Evolutionary conservation across 2,329 filamentous ascomycete species (phyloP).

Genomic region (Lasiodiplodia citricola): DNA sequence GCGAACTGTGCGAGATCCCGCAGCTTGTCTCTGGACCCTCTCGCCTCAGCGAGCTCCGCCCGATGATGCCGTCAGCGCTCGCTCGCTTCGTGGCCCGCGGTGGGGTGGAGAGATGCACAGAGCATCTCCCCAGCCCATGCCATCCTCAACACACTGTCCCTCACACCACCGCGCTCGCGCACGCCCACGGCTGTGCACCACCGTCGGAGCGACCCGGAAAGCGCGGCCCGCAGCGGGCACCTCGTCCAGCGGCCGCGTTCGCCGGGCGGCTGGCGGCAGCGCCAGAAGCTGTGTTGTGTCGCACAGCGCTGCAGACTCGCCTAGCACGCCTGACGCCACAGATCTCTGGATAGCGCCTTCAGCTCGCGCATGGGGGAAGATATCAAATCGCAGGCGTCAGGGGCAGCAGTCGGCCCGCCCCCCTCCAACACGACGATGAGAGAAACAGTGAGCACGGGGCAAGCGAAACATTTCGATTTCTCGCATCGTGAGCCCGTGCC

Average conservation of each 20-base stretch:
- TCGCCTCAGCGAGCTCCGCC: background rate
- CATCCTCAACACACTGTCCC: background rate
- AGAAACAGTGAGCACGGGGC: conserved; percentile 7
- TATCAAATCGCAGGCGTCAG: background rate
- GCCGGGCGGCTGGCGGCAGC: conserved; percentile 1
- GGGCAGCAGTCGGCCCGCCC: background rate
- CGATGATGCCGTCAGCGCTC: conserved; percentile 4
- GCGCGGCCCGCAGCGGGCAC: background rate
- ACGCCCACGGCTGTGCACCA: background rate
- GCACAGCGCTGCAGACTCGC: background rate
- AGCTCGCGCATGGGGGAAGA: background rate
- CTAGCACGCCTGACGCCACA: conserved; percentile 17
- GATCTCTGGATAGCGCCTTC: background rate
- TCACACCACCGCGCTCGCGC: conserved; percentile 13
- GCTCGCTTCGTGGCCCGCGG: conserved; percentile 5
- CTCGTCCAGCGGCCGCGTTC: background rate
- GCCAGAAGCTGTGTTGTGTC: conserved; percentile 2
- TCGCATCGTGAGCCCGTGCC: conserved; percentile 9
- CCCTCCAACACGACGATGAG: background rate
- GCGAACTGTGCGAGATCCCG: conserved; percentile 21
- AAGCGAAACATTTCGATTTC: conserved; percentile 21
- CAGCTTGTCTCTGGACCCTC: background rate
- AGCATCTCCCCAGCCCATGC: conserved; percentile 1
- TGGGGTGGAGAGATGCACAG: conserved; percentile 17
- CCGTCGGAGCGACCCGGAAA: background rate